phyloP scores from a whole-genome alignment of 257 asterid genomes.

The Nicotiana obtusifolia region DNA sequence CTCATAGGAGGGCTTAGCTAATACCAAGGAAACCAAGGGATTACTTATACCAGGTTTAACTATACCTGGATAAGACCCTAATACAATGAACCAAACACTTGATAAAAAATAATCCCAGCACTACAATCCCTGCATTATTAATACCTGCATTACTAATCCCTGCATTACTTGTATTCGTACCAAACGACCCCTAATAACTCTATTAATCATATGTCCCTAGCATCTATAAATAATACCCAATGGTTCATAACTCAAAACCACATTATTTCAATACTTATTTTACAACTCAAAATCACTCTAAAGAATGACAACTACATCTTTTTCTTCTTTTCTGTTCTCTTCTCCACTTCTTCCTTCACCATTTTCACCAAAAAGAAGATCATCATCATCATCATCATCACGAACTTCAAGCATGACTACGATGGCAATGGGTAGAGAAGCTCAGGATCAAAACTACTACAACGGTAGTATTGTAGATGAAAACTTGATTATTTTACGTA shows the following conservation, averaged over 20 bases:
- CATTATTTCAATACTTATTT: neutral
- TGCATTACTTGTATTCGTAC: no score
- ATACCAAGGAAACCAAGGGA: no score
- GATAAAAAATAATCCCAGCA: no score
- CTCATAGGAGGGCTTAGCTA: no score
- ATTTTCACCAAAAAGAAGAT: neutral
- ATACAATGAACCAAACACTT: no score
- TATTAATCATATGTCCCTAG: neutral
- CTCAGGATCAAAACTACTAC: neutral
- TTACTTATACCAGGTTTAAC: no score
- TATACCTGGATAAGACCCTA: no score
- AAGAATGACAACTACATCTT: conserved; percentile 20
- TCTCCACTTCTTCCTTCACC: conserved; percentile 10
- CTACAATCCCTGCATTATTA: no score
- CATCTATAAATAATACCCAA: conserved; percentile 6
- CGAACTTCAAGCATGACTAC: neutral
- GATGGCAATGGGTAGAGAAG: conserved; percentile 18
- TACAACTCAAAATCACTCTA: neutral
- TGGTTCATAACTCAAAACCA: neutral
- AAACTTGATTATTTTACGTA: conserved; percentile 26
- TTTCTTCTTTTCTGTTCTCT: neutral
- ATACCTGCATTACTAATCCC: no score
- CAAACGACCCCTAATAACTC: no score
- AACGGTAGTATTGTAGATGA: conserved; percentile 21
- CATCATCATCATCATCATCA: neutral